A percentile compares a stretch with the other conserved stretches of the same genome.
Evolutionary conservation across 257 asterid genomes (phyloP).

Genomic region (Jasminum sambac): DNA sequence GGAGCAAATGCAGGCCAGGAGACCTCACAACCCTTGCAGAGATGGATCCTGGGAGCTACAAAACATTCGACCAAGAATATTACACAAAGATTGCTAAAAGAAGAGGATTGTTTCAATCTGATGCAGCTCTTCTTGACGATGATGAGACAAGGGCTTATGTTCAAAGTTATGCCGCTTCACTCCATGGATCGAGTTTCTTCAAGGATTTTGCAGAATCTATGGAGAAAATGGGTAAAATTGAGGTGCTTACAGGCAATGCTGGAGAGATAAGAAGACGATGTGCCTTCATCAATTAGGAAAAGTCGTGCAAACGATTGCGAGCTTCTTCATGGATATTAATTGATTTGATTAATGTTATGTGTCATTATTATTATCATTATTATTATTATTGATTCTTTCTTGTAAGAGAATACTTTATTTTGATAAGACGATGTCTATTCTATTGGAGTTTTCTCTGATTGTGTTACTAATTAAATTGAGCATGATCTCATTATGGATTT

Average conservation of each 20-base stretch:
- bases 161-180: conserved; percentile 20
- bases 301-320: no score
- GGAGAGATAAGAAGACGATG: conserved; percentile 55
- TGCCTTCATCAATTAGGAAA: conserved; percentile 36
- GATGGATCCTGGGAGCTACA: conserved; percentile 64
- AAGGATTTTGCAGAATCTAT: conserved; percentile 45
- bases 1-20: conserved; percentile 36
- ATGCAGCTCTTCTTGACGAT: conserved; percentile 51
- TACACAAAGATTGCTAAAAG: conserved; percentile 41
- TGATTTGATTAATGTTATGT: no score
- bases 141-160: conserved; percentile 39
- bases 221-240: conserved; percentile 56
- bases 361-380: no score
- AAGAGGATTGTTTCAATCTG: conserved; percentile 49
- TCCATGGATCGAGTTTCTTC: conserved; percentile 29
- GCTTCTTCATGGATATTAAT: no score
- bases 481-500: no score
- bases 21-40: conserved; percentile 46
- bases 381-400: no score
- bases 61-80: conserved; percentile 41
- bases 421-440: no score
- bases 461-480: no score
- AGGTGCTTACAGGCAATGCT: conserved; percentile 45
- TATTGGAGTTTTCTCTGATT: no score
- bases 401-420: no score